Percentiles rank a stretch among this genome's conserved stretches.
phyloP scores from a whole-genome alignment of 257 asterid genomes.

The Apocynum venetum region DNA sequence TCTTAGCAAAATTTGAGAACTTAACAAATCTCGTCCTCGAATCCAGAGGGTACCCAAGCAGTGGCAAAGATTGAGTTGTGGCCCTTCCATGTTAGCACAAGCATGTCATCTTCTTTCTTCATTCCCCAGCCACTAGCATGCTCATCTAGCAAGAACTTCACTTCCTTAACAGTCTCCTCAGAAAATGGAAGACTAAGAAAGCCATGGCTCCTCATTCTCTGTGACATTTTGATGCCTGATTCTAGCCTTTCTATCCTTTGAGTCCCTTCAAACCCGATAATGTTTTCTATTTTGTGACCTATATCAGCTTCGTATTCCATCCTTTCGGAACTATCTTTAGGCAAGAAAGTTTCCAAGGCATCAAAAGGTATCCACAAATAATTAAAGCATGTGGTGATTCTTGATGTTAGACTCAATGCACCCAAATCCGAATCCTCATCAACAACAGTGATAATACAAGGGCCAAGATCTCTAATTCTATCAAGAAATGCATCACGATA shows the following conservation, averaged over 20 bases:
- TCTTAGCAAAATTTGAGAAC: not conserved
- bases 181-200: slow-evolving; percentile 41
- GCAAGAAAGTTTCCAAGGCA: slow-evolving; percentile 69
- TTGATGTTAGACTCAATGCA: slow-evolving; percentile 32
- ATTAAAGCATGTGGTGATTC: slow-evolving; percentile 59
- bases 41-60: slow-evolving; percentile 52
- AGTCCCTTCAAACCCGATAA: slow-evolving; percentile 54
- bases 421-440: slow-evolving; percentile 71
- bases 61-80: slow-evolving; percentile 63
- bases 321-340: slow-evolving; percentile 57
- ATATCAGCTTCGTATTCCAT: slow-evolving; percentile 60
- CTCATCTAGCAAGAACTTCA: slow-evolving; percentile 53
- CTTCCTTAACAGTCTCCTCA: slow-evolving; percentile 58
- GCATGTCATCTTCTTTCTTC: slow-evolving; percentile 62
- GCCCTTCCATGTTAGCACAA: slow-evolving; percentile 81
- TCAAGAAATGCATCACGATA: slow-evolving; percentile 46
- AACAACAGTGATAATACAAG: slow-evolving; percentile 42
- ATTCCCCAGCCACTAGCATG: slow-evolving; percentile 93
- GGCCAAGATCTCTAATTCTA: slow-evolving; percentile 33
- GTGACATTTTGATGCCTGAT: slow-evolving; percentile 31
- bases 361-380: slow-evolving; percentile 84
- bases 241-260: slow-evolving; percentile 61
- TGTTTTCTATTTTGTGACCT: slow-evolving; percentile 66
- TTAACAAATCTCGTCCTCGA: not conserved
- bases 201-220: slow-evolving; percentile 53